These are phyloP conservation scores for Rugiboletus extremiorientalis DNA, from an alignment of 1,284 basidiomycete species.

Conservation along the genomic window DNA sequence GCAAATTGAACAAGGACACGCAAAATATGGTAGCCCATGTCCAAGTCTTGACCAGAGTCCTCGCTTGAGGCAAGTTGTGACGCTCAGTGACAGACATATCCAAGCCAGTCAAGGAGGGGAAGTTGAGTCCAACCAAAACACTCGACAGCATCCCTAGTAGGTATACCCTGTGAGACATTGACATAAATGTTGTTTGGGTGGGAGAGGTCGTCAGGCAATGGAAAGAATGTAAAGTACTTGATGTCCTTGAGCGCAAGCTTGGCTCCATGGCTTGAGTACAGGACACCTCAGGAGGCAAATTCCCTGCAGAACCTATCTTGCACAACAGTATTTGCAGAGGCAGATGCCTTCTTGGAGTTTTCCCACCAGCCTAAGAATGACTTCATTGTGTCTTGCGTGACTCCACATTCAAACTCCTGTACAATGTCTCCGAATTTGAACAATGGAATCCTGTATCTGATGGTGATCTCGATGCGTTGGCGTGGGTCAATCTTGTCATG, in stretches of 20 bases:
- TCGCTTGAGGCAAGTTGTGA: background rate
- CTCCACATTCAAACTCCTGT: conserved; percentile 18
- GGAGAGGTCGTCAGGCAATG: conserved; percentile 78
- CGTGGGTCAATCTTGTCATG: conserved; percentile 35
- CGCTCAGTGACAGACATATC: background rate
- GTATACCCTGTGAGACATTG: conserved; percentile 59
- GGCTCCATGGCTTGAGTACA: background rate
- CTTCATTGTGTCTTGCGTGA: no score
- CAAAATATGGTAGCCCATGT: conserved; percentile 41
- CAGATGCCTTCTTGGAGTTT: no score
- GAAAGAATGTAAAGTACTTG: conserved; percentile 49
- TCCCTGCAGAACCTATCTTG: conserved; percentile 3
- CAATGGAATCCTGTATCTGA: conserved; percentile 59
- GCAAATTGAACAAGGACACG: conserved; percentile 76
- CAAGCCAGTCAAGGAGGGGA: conserved; percentile 44
- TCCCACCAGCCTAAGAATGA: no score
- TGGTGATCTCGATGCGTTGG: conserved; percentile 47
- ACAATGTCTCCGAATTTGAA: conserved; percentile 84
- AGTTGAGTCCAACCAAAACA: conserved; percentile 78
- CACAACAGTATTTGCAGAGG: background rate
- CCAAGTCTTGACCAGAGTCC: conserved; percentile 51
- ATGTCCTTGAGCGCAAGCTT: conserved; percentile 59
- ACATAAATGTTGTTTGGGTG: conserved; percentile 46
- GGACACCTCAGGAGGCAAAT: background rate
- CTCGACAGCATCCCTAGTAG: conserved; percentile 62